Evolutionary conservation across 148 eudicot species (phyloP).

Genomic region (Amaranthus cruentus): DNA sequence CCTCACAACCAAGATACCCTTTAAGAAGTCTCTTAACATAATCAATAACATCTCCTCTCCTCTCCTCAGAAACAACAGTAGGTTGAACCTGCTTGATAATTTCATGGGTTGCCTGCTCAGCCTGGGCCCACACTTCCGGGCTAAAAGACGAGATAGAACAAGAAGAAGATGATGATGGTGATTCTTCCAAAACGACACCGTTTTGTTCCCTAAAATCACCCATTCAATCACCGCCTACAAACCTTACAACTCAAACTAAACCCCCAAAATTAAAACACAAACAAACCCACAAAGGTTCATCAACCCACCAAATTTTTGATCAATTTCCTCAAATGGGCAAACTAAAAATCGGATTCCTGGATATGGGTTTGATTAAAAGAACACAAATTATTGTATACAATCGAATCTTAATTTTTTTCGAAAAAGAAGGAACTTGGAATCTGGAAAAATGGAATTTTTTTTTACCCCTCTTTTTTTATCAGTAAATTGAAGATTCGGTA

Average conservation of each 20-base stretch:
- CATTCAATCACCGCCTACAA: conserved; percentile 25
- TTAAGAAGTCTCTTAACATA: conserved; percentile 55
- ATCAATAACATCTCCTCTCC: conserved; percentile 50
- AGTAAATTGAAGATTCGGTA: not conserved
- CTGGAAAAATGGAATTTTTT: not conserved
- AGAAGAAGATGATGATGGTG: conserved; percentile 24
- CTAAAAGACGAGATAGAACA: conserved; percentile 14
- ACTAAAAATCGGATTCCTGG: conserved; percentile 17
- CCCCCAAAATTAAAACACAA: not conserved
- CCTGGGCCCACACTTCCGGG: conserved; percentile 44
- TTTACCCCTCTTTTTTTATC: no score
- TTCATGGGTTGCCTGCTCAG: conserved; percentile 39
- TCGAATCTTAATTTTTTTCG: conserved; percentile 13
- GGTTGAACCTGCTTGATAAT: conserved; percentile 56
- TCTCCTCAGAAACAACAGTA: conserved; percentile 51
- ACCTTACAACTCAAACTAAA: not conserved
- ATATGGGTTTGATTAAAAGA: conserved; percentile 22
- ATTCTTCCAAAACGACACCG: conserved; percentile 40
- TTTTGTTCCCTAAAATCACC: conserved; percentile 44
- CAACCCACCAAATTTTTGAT: not conserved
- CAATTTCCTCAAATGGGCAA: conserved; percentile 20
- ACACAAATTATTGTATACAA: conserved; percentile 11
- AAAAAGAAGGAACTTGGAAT: conserved; percentile 10
- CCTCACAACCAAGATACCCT: conserved; percentile 53
- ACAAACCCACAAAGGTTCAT: not conserved